Evolutionary conservation across 345 rosid genomes (phyloP).

Genomic region (Corchorus olitorius): DNA sequence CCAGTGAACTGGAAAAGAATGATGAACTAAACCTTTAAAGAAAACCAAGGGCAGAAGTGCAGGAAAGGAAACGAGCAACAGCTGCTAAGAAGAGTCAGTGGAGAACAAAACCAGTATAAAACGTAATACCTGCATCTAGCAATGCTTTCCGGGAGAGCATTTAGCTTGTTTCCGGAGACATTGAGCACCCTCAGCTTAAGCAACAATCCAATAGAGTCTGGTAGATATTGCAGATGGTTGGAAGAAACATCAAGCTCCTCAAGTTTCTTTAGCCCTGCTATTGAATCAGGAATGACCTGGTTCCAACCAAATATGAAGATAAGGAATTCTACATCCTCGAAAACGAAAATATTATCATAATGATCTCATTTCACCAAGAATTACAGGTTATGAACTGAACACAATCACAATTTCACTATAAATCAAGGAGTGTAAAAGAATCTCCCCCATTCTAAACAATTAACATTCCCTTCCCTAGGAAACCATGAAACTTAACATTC

Average conservation of each 20-base stretch:
- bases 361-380: background rate
- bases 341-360: background rate
- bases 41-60: background rate
- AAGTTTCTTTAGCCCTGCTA: slow-evolving; percentile 70
- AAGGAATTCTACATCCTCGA: background rate
- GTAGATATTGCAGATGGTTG: slow-evolving; percentile 58
- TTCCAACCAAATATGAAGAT: slow-evolving; percentile 5
- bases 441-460: background rate
- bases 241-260: slow-evolving; percentile 75
- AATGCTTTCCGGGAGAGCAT: slow-evolving; percentile 77
- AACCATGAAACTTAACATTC: too few relatives aligned
- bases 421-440: background rate
- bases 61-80: background rate
- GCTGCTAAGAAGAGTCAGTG: background rate
- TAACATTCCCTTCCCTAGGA: background rate
- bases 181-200: slow-evolving; percentile 62
- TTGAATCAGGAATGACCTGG: slow-evolving; percentile 87
- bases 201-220: slow-evolving; percentile 80
- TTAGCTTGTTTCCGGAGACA: slow-evolving; percentile 77
- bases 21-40: slow-evolving; percentile 2
- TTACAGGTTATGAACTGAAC: background rate
- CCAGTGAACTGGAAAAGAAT: slow-evolving; percentile 53
- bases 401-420: background rate
- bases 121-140: slow-evolving; percentile 55
- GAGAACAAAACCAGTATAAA: background rate